These are phyloP conservation scores for Eimeria necatrix DNA, from an alignment of 169 alveolate species.

Conservation along the genomic window DNA sequence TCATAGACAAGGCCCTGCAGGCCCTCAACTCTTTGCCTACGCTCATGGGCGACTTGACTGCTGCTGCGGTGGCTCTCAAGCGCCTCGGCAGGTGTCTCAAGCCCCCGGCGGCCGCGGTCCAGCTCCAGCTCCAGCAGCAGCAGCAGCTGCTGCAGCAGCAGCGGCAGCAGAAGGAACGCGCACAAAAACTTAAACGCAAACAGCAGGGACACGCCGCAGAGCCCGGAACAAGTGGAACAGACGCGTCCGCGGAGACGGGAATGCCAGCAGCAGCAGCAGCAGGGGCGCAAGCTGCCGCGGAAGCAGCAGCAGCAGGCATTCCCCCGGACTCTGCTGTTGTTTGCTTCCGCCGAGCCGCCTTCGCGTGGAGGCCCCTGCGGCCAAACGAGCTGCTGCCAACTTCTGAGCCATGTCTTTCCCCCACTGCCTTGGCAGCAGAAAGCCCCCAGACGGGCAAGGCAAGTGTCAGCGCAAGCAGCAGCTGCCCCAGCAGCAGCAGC, in stretches of 20 bases:
- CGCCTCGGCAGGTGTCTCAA: conserved; percentile 44
- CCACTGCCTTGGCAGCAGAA: conserved; percentile 7
- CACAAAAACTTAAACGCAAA: neutral
- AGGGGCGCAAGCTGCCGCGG: neutral
- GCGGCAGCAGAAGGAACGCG: neutral
- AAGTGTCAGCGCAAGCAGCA: conserved; percentile 30
- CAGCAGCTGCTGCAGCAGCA: conserved; percentile 24
- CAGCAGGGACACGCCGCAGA: neutral
- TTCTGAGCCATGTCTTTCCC: neutral
- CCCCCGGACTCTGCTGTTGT: neutral
- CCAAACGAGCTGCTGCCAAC: neutral
- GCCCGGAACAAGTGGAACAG: neutral
- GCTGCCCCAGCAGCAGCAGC: neutral
- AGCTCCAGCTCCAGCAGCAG: neutral
- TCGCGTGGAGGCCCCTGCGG: conserved; percentile 46
- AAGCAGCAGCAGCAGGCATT: conserved; percentile 5
- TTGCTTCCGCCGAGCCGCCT: neutral
- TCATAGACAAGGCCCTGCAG: conserved; percentile 48
- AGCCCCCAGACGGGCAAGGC: conserved; percentile 8
- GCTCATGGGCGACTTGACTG: conserved; percentile 48
- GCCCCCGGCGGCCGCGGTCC: neutral
- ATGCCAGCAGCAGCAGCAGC: neutral
- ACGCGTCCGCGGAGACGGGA: neutral
- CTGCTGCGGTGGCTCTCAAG: conserved; percentile 58
- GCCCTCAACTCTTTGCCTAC: conserved; percentile 49